phyloP scores from a whole-genome alignment of 2,329 filamentous ascomycete species.

The Colletotrichum sp. region DNA sequence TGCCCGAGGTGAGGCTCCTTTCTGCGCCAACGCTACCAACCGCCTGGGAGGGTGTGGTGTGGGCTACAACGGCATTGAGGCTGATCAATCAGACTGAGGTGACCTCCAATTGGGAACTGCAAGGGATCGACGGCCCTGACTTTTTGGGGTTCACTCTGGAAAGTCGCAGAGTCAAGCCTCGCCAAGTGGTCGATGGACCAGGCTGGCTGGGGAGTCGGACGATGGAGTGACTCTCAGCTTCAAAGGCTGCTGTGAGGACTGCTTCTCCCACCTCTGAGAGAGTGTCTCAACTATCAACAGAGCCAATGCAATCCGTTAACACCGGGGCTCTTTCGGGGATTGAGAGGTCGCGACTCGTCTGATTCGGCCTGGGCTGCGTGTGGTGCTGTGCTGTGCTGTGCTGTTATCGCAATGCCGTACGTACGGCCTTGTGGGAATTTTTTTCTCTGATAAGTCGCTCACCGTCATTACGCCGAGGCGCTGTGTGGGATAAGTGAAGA shows the following conservation, averaged over 20 bases:
- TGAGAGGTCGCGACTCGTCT: not conserved
- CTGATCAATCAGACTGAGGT: conserved; percentile 1
- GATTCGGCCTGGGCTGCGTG: conserved; percentile 4
- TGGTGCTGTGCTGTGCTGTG: not conserved
- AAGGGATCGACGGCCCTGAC: not conserved
- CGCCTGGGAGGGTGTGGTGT: not conserved
- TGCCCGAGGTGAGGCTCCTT: not conserved
- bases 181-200: not conserved
- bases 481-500: not conserved
- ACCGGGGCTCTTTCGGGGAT: conserved; percentile 1
- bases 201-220: not conserved
- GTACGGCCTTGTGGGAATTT: not conserved
- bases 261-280: not conserved
- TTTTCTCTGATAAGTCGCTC: conserved; percentile 10
- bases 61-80: not conserved
- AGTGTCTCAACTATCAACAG: not conserved
- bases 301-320: not conserved
- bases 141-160: not conserved
- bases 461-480: not conserved
- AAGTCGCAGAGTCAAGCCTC: not conserved
- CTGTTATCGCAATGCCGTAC: conserved; percentile 5
- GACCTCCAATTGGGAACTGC: not conserved
- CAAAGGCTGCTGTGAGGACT: not conserved
- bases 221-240: not conserved
- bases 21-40: not conserved